Conservation (phyloP, 306 rosid genomes). For the Quercus parvula region DNA sequence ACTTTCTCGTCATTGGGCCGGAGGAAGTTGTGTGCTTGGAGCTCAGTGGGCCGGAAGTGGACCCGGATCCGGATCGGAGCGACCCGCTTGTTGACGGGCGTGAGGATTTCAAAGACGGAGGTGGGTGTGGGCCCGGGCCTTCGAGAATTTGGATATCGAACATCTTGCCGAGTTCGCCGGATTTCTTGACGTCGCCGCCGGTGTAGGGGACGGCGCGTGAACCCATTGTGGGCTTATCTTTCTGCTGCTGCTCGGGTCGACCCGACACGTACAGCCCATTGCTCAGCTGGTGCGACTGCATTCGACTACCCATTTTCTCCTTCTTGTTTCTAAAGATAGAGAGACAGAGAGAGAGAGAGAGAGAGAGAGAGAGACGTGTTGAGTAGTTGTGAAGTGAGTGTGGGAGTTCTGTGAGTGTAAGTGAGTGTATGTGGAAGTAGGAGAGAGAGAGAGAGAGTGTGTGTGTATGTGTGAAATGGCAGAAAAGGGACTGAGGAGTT, state of each 20-base stretch:
- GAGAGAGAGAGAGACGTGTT: not conserved
- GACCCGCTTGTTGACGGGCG: constrained; percentile 68
- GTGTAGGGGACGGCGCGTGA: constrained; percentile 88
- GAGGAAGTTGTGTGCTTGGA: constrained; percentile 41
- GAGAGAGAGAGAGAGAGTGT: constrained; percentile 14
- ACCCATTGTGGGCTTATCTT: constrained; percentile 85
- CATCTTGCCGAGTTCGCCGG: constrained; percentile 93
- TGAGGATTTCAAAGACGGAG: constrained; percentile 34
- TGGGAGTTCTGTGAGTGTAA: not conserved
- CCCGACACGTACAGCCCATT: constrained; percentile 92
- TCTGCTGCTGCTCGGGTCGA: constrained; percentile 67
- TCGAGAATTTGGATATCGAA: constrained; percentile 61
- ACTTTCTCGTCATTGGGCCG: constrained; percentile 50
- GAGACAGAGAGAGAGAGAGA: not conserved
- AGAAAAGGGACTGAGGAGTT: constrained; percentile 36
- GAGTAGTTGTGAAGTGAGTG: constrained; percentile 3
- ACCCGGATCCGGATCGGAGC: constrained; percentile 93
- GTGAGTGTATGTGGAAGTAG: constrained; percentile 5
- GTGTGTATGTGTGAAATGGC: constrained; percentile 32
- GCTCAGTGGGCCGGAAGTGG: constrained; percentile 58
- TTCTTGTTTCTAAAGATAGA: not conserved
- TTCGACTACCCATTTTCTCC: constrained; percentile 62
- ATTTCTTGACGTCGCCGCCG: constrained; percentile 93
- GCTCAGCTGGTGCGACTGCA: constrained; percentile 90
- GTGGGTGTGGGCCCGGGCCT: constrained; percentile 21